Base-by-base conservation (phyloP, 495 filamentous ascomycete genomes). In the Tuber microsphaerosporum region DNA sequence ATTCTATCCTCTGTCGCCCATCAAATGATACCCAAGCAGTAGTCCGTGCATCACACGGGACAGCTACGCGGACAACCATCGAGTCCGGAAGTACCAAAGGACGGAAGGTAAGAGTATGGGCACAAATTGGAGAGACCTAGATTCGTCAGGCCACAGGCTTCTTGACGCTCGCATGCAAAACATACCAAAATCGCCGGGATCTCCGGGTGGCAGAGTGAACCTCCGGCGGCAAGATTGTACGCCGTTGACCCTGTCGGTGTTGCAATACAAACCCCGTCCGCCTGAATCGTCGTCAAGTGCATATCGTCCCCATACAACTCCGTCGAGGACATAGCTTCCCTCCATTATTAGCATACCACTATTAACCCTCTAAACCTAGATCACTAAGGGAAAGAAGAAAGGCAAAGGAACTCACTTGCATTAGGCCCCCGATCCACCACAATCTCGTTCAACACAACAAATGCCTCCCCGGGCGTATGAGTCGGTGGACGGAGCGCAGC, bases 21-120 rank as follows among this genome's bases (percentile, higher is more conserved):
- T 99, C 95, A 80, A 99, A 99, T 51, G 92, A 92, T 81, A 93
- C 96, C 87, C 97, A 98, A 0, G 94, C 94, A 0, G 92, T 97
- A 8, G 93, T 94, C 26, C 95, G 92, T 46, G 92, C 94, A 79
- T 90, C 87, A 69, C 88, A 87, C 0, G 95, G 95, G 37, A 99
- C 90, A 37, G 91, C 91, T 74, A 98, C 91, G 71, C 93, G 93
- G 69, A 99, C 88, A 39, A 94, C 89, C 84, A 97, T 90, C 48
- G 91, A 94, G 84, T 99, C 95, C 46, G 92, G 94, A n/a, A 99
- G 90, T n/a, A 99, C 91, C 92, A 99, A 97, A 44, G 95, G 95
- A 16, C 95, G 89, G 89, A 99, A 98, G 48, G 93, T 96, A 31
- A 99, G 87, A 0, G 94, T 97, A 83, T 99, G 95, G 22, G 95